phyloP scores from a whole-genome alignment of 1,284 basidiomycete species.

The Schizophyllum amplum region DNA sequence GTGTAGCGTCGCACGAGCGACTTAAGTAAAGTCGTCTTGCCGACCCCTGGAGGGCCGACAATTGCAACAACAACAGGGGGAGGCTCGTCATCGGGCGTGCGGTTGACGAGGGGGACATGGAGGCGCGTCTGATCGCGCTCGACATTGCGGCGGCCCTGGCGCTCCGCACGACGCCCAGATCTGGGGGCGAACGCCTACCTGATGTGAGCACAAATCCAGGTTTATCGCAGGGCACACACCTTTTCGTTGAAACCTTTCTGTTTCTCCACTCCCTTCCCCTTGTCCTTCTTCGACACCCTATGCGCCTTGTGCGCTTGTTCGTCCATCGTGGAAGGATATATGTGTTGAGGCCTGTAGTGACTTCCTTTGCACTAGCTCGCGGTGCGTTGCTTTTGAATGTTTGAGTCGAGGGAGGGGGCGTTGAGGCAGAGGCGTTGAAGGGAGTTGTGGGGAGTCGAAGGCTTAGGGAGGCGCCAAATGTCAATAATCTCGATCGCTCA shows the following conservation, averaged over 20 bases:
- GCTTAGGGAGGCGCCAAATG: too few species aligned
- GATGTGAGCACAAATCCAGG: constrained; percentile 1
- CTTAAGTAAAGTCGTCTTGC: constrained; percentile 93
- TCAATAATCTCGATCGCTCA: too few species aligned
- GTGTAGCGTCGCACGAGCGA: constrained; percentile 90
- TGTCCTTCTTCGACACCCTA: constrained; percentile 65
- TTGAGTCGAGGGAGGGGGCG: too few species aligned
- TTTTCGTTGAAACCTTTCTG: constrained; percentile 86
- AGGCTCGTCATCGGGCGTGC: constrained; percentile 87
- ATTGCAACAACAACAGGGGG: constrained; percentile 96
- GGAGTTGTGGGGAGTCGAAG: too few species aligned
- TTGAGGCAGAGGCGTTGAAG: too few species aligned
- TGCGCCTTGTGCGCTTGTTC: constrained; percentile 72
- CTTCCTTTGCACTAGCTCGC: too few species aligned
- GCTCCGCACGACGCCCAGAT: constrained; percentile 83
- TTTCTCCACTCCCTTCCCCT: constrained; percentile 63
- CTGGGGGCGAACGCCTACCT: constrained; percentile 86
- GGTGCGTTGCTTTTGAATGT: too few species aligned
- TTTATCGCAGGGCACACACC: constrained; percentile 32
- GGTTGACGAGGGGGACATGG: constrained; percentile 93
- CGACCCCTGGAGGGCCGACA: constrained; percentile 78
- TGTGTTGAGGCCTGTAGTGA: neutral
- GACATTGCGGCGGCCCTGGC: constrained; percentile 83
- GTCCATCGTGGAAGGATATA: constrained; percentile 40
- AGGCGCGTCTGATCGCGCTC: constrained; percentile 92